Conservation (phyloP, 257 asterid genomes). For the Pogostemon cablin region DNA sequence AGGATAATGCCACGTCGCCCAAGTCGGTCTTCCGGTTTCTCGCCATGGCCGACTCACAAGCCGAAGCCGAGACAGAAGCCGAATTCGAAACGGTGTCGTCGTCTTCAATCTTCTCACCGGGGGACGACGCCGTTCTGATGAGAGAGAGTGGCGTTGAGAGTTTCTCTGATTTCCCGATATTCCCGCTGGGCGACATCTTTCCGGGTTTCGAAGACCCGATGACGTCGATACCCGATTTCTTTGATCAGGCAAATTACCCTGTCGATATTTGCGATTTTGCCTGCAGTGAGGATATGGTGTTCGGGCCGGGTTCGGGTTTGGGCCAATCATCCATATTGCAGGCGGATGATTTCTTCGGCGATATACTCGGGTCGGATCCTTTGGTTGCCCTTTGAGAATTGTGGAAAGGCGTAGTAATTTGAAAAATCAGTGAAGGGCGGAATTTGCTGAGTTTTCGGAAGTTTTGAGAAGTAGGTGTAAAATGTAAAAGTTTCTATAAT, state of each 20-base stretch:
- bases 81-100: constrained; percentile 44
- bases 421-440: constrained; percentile 3
- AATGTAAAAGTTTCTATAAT: not conserved
- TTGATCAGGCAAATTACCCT: constrained; percentile 42
- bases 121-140: constrained; percentile 32
- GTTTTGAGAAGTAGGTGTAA: constrained; percentile 31
- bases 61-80: constrained; percentile 35
- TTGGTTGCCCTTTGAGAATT: constrained; percentile 51
- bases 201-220: constrained; percentile 49
- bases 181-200: constrained; percentile 46
- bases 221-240: constrained; percentile 48
- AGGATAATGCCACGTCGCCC: constrained; percentile 51
- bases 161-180: constrained; percentile 43
- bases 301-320: constrained; percentile 45
- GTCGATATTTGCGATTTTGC: constrained; percentile 39
- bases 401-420: constrained; percentile 1
- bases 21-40: constrained; percentile 63
- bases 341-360: constrained; percentile 60
- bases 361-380: constrained; percentile 89
- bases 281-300: constrained; percentile 27
- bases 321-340: constrained; percentile 43
- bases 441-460: constrained; percentile 38
- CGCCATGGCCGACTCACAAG: constrained; percentile 40
- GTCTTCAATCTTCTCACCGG: constrained; percentile 17
- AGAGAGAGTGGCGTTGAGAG: constrained; percentile 16